Evolutionary conservation across 345 rosid genomes (phyloP).

Genomic region (Excoecaria agallocha): DNA sequence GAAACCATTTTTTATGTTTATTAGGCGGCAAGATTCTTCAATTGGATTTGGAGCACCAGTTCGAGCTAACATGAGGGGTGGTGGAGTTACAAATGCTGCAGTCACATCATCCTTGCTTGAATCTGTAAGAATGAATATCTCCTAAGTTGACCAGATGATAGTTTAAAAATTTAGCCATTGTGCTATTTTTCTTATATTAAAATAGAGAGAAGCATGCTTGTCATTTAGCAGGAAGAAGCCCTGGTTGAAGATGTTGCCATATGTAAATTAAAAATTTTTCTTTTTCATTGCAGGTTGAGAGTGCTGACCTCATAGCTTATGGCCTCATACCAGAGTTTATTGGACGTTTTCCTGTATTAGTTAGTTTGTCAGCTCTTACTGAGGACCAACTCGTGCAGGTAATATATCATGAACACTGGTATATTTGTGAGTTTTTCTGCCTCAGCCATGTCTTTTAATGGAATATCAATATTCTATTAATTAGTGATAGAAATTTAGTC

Average conservation of each 20-base stretch:
- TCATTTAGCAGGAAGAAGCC: neutral
- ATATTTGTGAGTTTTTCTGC: neutral
- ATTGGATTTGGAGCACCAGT: slow-evolving; percentile 99
- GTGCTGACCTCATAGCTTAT: slow-evolving; percentile 85
- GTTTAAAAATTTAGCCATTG: neutral
- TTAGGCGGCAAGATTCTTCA: slow-evolving; percentile 89
- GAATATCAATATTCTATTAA: neutral
- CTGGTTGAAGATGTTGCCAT: slow-evolving; percentile 7
- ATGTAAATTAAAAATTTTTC: slow-evolving; percentile 8
- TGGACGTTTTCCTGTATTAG: slow-evolving; percentile 90
- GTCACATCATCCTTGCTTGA: slow-evolving; percentile 86
- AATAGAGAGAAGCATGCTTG: neutral
- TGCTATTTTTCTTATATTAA: neutral
- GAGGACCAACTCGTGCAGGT: slow-evolving; percentile 93
- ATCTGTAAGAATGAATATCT: slow-evolving; percentile 49
- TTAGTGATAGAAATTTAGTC: no score
- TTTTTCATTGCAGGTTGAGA: slow-evolving; percentile 64
- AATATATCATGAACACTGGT: slow-evolving; percentile 17
- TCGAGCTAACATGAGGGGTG: slow-evolving; percentile 86
- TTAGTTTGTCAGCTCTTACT: slow-evolving; percentile 82
- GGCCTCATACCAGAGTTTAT: slow-evolving; percentile 98
- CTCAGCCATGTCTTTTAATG: neutral
- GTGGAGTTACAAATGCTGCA: slow-evolving; percentile 60
- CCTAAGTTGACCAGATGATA: neutral
- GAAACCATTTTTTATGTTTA: slow-evolving; percentile 17